Conservation (phyloP, 805 yeast genomes). For the Kazachstania taianensis region DNA sequence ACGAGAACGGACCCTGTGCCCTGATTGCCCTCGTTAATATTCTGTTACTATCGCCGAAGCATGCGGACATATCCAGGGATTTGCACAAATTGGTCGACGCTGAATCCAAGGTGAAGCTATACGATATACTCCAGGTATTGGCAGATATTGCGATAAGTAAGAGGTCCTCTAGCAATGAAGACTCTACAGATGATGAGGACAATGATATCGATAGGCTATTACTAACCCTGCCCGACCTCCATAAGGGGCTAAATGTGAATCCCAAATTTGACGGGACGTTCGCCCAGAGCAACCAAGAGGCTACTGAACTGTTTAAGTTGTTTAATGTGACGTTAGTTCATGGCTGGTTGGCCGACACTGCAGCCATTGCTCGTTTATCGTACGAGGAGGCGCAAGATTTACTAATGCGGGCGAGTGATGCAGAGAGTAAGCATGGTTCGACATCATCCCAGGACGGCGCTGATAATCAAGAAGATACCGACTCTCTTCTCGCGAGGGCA, state of each 20-base stretch:
- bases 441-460: slow-evolving; percentile 8
- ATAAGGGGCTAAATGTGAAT: slow-evolving; percentile 63
- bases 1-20: slow-evolving; percentile 85
- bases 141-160: slow-evolving; percentile 35
- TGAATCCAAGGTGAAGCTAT: slow-evolving; percentile 26
- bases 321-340: slow-evolving; percentile 58
- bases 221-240: slow-evolving; percentile 48
- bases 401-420: slow-evolving; percentile 36
- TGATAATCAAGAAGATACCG: slow-evolving; percentile 11
- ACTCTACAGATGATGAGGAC: slow-evolving; percentile 12
- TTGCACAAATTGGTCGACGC: slow-evolving; percentile 15
- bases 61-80: slow-evolving; percentile 12
- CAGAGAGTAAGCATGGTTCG: slow-evolving; percentile 7
- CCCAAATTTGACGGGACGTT: slow-evolving; percentile 59
- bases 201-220: slow-evolving; percentile 36
- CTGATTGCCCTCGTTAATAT: slow-evolving; percentile 67
- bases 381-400: slow-evolving; percentile 53
- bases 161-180: slow-evolving; percentile 5
- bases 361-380: slow-evolving; percentile 31
- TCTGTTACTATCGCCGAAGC: slow-evolving; percentile 40
- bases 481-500: slow-evolving; percentile 23
- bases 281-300: slow-evolving; percentile 38
- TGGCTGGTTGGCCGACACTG: slow-evolving; percentile 56
- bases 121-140: slow-evolving; percentile 37
- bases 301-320: slow-evolving; percentile 37